Evolutionary conservation across 495 filamentous ascomycete species (phyloP).

Genomic region (Wilcoxina mikolae): DNA sequence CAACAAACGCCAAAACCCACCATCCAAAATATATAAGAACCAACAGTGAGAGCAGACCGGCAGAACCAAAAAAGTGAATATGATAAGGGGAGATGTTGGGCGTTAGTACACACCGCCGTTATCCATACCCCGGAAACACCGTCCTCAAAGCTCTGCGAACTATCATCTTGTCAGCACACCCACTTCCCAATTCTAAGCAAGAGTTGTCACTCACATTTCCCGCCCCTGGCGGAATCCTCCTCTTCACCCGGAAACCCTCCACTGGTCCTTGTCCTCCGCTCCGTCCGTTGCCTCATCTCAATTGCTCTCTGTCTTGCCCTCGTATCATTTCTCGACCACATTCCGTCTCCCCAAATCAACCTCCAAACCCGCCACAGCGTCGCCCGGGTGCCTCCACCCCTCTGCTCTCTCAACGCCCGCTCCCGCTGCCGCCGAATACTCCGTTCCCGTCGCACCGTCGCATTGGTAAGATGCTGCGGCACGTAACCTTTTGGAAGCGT

Average conservation of each 20-base stretch:
- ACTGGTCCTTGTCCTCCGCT: not conserved
- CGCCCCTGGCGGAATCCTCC: not conserved
- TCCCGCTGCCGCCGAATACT: constrained; percentile 35
- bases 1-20: too few species aligned
- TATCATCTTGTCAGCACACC: not conserved
- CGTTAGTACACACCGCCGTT: too few species aligned
- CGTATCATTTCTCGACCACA: not conserved
- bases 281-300: not conserved
- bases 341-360: not conserved
- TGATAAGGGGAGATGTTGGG: too few species aligned
- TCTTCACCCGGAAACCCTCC: not conserved
- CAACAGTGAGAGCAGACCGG: too few species aligned
- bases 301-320: not conserved
- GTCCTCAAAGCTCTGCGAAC: not conserved
- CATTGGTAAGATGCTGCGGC: constrained; percentile 56
- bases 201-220: constrained; percentile 2
- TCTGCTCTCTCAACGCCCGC: constrained; percentile 2
- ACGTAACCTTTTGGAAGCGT: constrained; percentile 53
- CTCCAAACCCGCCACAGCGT: not conserved
- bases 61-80: too few species aligned
- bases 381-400: not conserved
- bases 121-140: not conserved
- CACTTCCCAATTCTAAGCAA: not conserved
- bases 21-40: too few species aligned
- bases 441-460: constrained; percentile 63